phyloP scores from a whole-genome alignment of 495 filamentous ascomycete species.

The Penicillium ucsense region DNA sequence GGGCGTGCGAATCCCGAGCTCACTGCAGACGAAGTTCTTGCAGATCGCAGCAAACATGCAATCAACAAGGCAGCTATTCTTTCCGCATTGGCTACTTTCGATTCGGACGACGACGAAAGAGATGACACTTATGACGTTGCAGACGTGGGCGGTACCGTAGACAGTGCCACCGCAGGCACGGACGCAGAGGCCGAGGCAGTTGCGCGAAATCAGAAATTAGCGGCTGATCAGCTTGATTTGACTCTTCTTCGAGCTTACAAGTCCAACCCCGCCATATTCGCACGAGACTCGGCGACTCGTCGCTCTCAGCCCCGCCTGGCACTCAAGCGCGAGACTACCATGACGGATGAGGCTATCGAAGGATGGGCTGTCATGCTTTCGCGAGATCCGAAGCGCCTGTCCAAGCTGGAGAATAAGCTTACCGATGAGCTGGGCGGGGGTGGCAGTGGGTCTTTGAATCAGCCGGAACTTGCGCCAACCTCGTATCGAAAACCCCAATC shows the following conservation, averaged over 20 bases:
- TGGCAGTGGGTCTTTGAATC: slow-evolving; percentile 26
- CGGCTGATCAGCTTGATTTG: slow-evolving; percentile 31
- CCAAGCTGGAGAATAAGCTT: slow-evolving; percentile 57
- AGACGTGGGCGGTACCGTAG: slow-evolving; percentile 83
- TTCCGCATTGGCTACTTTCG: slow-evolving; percentile 81
- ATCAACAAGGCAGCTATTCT: slow-evolving; percentile 80
- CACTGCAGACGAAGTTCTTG: slow-evolving; percentile 55
- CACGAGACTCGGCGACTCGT: slow-evolving; percentile 57
- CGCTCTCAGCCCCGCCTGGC: slow-evolving; percentile 47
- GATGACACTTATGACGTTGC: slow-evolving; percentile 93
- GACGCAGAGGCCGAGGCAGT: slow-evolving; percentile 32
- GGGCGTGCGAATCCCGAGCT: slow-evolving; percentile 56
- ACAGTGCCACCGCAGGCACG: slow-evolving; percentile 37
- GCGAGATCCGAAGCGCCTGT: slow-evolving; percentile 56
- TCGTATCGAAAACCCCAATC: slow-evolving; percentile 38
- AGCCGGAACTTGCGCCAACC: slow-evolving; percentile 51
- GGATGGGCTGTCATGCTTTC: slow-evolving; percentile 83
- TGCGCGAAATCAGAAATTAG: slow-evolving; percentile 16
- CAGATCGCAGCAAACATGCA: slow-evolving; percentile 42
- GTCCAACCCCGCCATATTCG: slow-evolving; percentile 52
- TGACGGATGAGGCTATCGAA: slow-evolving; percentile 92
- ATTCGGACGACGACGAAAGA: slow-evolving; percentile 90
- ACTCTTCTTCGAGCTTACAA: slow-evolving; percentile 60
- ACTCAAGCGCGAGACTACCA: slow-evolving; percentile 68
- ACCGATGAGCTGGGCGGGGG: slow-evolving; percentile 43